Conservation (phyloP, 1,284 basidiomycete genomes). For the Austroboletus rostrupii region DNA sequence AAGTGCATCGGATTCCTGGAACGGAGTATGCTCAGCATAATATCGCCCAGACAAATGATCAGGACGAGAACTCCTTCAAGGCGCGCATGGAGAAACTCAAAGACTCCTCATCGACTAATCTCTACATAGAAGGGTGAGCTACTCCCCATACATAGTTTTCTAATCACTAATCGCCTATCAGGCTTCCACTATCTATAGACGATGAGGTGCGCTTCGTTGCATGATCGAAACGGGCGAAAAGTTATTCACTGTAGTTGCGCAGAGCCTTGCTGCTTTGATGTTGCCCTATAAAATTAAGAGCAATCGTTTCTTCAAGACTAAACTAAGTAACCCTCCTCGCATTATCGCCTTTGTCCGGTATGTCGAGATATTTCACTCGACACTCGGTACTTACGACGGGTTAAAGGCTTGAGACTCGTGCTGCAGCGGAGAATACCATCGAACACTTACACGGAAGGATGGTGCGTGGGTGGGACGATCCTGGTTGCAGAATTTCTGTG, state of each 20-base stretch:
- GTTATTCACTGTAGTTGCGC: slow-evolving; percentile 2
- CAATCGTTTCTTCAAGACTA: slow-evolving; percentile 70
- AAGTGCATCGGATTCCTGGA: slow-evolving; percentile 76
- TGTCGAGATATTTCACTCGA: slow-evolving; percentile 15
- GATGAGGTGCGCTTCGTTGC: slow-evolving; percentile 30
- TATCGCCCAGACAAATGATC: slow-evolving; percentile 17
- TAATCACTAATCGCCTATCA: slow-evolving; percentile 21
- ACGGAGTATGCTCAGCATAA: slow-evolving; percentile 45
- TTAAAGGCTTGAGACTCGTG: slow-evolving; percentile 58
- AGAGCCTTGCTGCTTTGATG: slow-evolving; percentile 59
- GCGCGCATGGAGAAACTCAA: slow-evolving; percentile 65
- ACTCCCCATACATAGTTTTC: neutral
- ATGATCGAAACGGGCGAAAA: neutral
- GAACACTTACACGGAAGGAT: slow-evolving; percentile 70
- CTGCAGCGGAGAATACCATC: slow-evolving; percentile 67
- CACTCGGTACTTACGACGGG: neutral
- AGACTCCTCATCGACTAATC: slow-evolving; percentile 60
- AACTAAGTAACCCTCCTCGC: slow-evolving; percentile 65
- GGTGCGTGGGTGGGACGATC: slow-evolving; percentile 71
- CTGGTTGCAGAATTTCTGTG: slow-evolving; percentile 68
- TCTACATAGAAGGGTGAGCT: slow-evolving; percentile 67
- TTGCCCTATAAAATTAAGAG: slow-evolving; percentile 64
- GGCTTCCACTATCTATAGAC: slow-evolving; percentile 57
- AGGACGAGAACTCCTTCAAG: slow-evolving; percentile 56
- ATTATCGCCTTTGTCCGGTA: slow-evolving; percentile 76